Evolutionary conservation across 75 land plant species (phyloP).

Genomic region (Pinus albicaulis): DNA sequence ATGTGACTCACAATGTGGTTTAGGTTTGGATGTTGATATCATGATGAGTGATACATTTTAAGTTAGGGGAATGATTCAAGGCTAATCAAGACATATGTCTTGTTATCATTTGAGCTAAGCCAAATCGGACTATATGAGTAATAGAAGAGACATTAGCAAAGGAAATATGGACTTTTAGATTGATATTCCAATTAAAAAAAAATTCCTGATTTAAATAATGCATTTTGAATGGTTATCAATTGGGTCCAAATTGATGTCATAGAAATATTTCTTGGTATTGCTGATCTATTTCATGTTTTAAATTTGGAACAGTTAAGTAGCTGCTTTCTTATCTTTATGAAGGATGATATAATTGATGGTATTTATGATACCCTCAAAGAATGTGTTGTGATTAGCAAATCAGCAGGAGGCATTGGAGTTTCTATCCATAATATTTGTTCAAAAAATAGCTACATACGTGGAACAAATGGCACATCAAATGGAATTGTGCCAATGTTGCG

Average conservation of each 20-base stretch:
- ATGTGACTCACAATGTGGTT: no score
- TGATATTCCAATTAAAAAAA: neutral
- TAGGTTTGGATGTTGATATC: neutral
- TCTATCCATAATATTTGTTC: conserved; percentile 44
- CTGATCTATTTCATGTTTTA: neutral
- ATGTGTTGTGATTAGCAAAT: conserved; percentile 53
- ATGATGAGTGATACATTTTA: neutral
- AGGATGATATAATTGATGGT: conserved; percentile 50
- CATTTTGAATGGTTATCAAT: neutral
- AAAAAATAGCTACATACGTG: conserved; percentile 44
- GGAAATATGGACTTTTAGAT: neutral
- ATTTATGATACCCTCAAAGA: conserved; percentile 51
- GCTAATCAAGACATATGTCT: neutral
- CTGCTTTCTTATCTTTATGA: conserved; percentile 56
- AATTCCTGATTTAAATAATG: neutral
- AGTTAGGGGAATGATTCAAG: neutral
- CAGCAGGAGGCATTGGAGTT: conserved; percentile 50
- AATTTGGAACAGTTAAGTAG: conserved; percentile 34
- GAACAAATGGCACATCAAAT: conserved; percentile 51
- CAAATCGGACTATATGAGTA: no score
- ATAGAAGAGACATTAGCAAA: neutral
- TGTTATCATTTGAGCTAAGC: no score
- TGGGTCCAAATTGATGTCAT: no score
- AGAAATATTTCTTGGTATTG: no score
- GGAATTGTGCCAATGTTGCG: conserved; percentile 55